phyloP scores from a whole-genome alignment of 2,329 filamentous ascomycete species.

The Sclerotinia trifoliorum region DNA sequence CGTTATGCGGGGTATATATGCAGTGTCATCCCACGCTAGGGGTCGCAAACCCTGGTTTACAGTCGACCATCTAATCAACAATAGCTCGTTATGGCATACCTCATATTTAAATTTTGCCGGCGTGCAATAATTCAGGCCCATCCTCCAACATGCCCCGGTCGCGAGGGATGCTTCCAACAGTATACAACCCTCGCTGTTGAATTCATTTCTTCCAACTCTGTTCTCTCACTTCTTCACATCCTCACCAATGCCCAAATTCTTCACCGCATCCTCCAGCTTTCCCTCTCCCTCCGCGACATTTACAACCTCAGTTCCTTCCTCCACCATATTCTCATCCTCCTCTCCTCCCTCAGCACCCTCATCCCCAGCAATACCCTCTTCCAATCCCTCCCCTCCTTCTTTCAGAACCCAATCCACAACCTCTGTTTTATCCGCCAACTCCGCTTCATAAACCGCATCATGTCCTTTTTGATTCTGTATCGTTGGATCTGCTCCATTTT shows the following conservation, averaged over 20 bases:
- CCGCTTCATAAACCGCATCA: slow-evolving; percentile 72
- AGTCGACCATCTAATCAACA: neutral
- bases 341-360: slow-evolving; percentile 25
- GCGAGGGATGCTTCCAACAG: neutral
- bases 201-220: neutral
- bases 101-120: too few species aligned
- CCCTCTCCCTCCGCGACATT: slow-evolving; percentile 8
- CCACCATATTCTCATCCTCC: slow-evolving; percentile 28
- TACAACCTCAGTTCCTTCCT: slow-evolving; percentile 21
- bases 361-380: slow-evolving; percentile 39
- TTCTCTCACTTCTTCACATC: neutral
- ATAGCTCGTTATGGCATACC: neutral
- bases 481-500: slow-evolving; percentile 72
- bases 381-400: slow-evolving; percentile 42
- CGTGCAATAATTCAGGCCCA: too few species aligned
- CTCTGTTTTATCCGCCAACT: slow-evolving; percentile 65
- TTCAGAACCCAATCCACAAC: slow-evolving; percentile 56
- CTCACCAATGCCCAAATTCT: neutral
- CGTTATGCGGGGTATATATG: neutral
- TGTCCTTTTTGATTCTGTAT: slow-evolving; percentile 82
- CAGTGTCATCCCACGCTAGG: neutral
- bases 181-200: neutral
- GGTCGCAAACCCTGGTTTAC: neutral
- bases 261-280: slow-evolving; percentile 6
- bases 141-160: too few species aligned